phyloP scores from a whole-genome alignment of 225 moss, liverwort and hornwort species.

The Physcomitrium patens region DNA sequence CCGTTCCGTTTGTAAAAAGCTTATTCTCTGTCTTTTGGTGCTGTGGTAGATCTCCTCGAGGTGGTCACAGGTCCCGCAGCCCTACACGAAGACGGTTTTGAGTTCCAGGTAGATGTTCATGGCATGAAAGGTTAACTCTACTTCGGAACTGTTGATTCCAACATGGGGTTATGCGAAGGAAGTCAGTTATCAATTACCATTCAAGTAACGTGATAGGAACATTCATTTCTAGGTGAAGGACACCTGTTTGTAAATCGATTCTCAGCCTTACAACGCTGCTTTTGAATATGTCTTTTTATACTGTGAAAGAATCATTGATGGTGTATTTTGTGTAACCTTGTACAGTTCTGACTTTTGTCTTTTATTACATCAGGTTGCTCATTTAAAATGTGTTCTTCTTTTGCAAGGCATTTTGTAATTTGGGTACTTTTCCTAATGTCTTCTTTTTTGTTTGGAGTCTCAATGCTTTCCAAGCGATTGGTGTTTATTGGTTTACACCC shows the following conservation, averaged over 20 bases:
- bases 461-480: no score
- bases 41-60: constrained; percentile 78
- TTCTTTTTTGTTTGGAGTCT: no score
- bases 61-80: constrained; percentile 92
- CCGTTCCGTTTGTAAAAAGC: not conserved
- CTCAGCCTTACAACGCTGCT: constrained; percentile 27
- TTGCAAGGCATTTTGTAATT: no score
- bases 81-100: constrained; percentile 76
- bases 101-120: constrained; percentile 27
- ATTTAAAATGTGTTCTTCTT: no score
- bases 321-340: constrained; percentile 30
- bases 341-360: no score
- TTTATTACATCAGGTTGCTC: no score
- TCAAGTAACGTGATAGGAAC: constrained; percentile 30
- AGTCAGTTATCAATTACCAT: constrained; percentile 27
- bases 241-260: constrained; percentile 40
- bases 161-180: not conserved
- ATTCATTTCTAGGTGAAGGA: constrained; percentile 40
- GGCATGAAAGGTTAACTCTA: constrained; percentile 19
- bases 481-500: no score
- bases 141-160: no score
- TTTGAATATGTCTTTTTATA: constrained; percentile 27
- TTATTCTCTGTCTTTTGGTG: not conserved
- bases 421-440: no score
- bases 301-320: constrained; percentile 27